Evolutionary conservation across 2,329 filamentous ascomycete species (phyloP), one percentile per base, ranked within the genome.

Genomic region (Botryotinia narcissicola): DNA sequence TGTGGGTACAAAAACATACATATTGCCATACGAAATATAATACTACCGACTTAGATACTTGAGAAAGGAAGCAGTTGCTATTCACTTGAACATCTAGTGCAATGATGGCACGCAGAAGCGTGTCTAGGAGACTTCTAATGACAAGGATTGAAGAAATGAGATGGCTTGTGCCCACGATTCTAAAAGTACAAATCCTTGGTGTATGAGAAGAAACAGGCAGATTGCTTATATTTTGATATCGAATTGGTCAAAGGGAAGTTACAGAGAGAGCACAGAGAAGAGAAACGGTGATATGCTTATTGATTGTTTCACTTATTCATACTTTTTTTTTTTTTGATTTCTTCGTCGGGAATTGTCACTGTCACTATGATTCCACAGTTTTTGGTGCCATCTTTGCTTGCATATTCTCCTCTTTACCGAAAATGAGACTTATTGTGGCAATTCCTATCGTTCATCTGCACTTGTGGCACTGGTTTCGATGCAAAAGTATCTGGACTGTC

Each of bases 401-500:
- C 10, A 3, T 16, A 16, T n/a, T 54, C 1, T 54, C 48, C 48
- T n/a, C 25, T n/a, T 7, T 16, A 2, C 12, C n/a, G 25, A 54
- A 51, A 16, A 16, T 6, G 12, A 54, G 48, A n/a, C 2, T n/a
- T 54, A 16, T 5, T 54, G 0, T 7, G 12, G 5, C 12, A n/a
- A n/a, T 51, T 51, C 5, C 25, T 1, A n/a, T 16, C 25, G 4
- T n/a, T n/a, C 5, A n/a, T 16, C 7, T n/a, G 12, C 25, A 7
- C 12, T 0, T n/a, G 0, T 51, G 25, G 0, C 48, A 51, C 12
- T 7, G 4, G 16, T 0, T n/a, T 1, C 48, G 16, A 14, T 16
- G 25, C 48, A 51, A 7, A 51, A 51, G 25, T 51, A 1, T 14
- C 16, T 51, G 4, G 0, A 16, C 10, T 7, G 16, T 16, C 10